Evolutionary conservation across 2,329 filamentous ascomycete species (phyloP), one percentile per base, ranked within the genome.

Genomic region (Exophiala bonariae): DNA sequence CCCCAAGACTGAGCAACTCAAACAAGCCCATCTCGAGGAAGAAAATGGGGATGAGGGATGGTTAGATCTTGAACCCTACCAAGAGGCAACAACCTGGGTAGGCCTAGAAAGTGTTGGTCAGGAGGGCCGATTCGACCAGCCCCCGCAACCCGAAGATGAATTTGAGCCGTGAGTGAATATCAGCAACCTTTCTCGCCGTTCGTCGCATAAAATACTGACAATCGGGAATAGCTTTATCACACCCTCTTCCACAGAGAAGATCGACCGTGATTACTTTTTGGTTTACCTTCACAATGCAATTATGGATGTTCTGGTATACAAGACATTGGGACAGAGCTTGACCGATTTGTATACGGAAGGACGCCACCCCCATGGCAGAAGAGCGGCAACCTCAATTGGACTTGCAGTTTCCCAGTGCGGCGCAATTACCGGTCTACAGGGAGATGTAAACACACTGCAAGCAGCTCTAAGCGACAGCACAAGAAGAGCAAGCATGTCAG

Each of bases 81-180:
- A 35, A 5, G 49, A 55, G 39, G 52, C 52, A 8, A 17, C 33
- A 6, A 74, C 66, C 3, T 80, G 77, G 75, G 66, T 78, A 43
- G 76, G 74, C 0, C 62, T 86, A 49, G 70, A 77, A 55, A 67
- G 65, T 40, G 69, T 85, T 26, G 83, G 83, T 5, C 71, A 73
- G 49, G 59, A 73, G 37, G 68, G 65, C 32, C 63, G 60, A 47
- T 74, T 69, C 68, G 60, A 71, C 33, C 50, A 64, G 17, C 66
- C 66, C 30, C 60, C 66, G 37, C 62, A 63, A 23, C 52, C 61
- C 11, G 59, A 61, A 11, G 67, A 77, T 62, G 46, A 55, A 20
- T 76, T 72, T 53, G 49, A 58, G 38, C 65, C 69, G 73, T 76
- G 66, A 47, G 69, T 11, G 23, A 11, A 26, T 26, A 26, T 11